phyloP scores from a whole-genome alignment of 2,329 filamentous ascomycete species.

The Stagonosporopsis cucurbitacearum region DNA sequence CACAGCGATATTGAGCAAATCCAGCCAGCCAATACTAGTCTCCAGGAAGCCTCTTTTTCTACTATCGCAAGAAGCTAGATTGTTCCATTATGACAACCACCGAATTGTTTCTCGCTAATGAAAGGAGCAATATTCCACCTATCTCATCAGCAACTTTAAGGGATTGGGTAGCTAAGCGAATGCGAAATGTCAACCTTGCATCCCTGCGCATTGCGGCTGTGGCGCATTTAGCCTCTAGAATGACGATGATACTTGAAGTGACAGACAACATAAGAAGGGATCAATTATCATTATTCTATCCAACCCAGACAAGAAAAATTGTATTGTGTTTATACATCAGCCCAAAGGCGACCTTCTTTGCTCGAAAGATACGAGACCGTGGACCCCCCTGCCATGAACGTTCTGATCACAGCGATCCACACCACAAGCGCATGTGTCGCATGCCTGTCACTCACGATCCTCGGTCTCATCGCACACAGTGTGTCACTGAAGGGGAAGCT shows the following conservation, averaged over 20 bases:
- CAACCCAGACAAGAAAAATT: not conserved
- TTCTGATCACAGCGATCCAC: not conserved
- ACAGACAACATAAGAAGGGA: not conserved
- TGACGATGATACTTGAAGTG: not conserved
- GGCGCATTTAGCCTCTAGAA: conserved; percentile 5
- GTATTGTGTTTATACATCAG: not conserved
- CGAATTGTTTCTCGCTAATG: too few species aligned
- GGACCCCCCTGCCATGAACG: not conserved
- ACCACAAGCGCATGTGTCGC: not conserved
- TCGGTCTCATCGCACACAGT: not conserved
- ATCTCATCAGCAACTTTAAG: not conserved
- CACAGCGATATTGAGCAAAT: too few species aligned
- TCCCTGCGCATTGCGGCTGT: not conserved
- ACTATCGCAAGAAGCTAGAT: too few species aligned
- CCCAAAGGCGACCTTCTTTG: not conserved
- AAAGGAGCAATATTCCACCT: too few species aligned
- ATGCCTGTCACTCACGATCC: not conserved
- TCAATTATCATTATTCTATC: not conserved
- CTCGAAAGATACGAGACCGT: not conserved
- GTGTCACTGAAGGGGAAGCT: not conserved
- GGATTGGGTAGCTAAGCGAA: not conserved
- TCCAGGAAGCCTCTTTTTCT: too few species aligned
- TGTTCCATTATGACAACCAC: too few species aligned
- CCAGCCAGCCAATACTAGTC: too few species aligned
- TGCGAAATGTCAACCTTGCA: not conserved